Conservation (phyloP, 2,329 filamentous ascomycete genomes). For the Colletotrichum caudatum region DNA sequence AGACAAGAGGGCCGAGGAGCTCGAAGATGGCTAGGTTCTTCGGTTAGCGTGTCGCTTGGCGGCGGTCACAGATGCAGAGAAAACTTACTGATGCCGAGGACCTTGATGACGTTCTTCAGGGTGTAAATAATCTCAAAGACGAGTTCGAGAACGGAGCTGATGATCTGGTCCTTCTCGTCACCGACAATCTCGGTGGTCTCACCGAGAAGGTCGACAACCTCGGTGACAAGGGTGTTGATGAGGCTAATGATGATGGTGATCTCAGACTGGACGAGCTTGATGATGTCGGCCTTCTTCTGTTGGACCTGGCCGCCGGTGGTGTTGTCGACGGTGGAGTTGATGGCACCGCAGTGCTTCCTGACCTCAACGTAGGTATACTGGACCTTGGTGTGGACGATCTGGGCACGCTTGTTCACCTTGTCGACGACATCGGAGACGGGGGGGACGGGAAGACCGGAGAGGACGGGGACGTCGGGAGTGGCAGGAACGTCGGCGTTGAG, state of each 20-base stretch:
- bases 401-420: constrained; percentile 20
- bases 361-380: constrained; percentile 30
- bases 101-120: constrained; percentile 30
- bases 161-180: constrained; percentile 37
- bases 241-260: constrained; percentile 33
- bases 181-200: constrained; percentile 29
- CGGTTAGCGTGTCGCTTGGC: background rate
- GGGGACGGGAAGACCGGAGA: background rate
- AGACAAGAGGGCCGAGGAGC: constrained; percentile 35
- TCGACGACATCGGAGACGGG: constrained; percentile 1
- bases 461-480: background rate
- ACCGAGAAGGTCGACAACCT: constrained; percentile 23
- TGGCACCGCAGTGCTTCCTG: constrained; percentile 33
- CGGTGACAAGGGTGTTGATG: constrained; percentile 17
- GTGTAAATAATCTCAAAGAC: constrained; percentile 31
- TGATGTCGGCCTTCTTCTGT: constrained; percentile 24
- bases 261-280: constrained; percentile 34
- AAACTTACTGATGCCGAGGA: constrained; percentile 22
- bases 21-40: constrained; percentile 29
- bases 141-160: constrained; percentile 27
- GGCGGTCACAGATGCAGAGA: fast-evolving
- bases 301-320: constrained; percentile 11
- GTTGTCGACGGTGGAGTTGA: constrained; percentile 35
- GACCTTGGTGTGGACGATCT: constrained; percentile 32
- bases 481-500: background rate